A percentile compares a stretch with the other conserved stretches of the same genome.
Evolutionary conservation across 345 rosid genomes (phyloP).

Genomic region (Sisymbrium altissimum): DNA sequence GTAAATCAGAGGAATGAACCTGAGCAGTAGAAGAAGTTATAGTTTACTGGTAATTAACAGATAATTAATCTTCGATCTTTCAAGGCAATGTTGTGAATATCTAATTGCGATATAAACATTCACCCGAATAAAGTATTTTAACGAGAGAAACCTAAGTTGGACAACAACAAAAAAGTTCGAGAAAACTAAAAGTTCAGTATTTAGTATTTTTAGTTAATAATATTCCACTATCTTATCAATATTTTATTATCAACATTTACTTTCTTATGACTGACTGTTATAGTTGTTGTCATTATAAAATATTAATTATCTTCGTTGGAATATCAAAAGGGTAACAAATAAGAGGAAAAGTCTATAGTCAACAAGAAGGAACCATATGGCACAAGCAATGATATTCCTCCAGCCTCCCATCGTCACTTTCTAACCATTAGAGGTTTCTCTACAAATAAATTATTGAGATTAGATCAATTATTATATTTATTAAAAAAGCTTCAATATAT

Average conservation of each 20-base stretch:
- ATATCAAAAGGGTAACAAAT: conserved; percentile 8
- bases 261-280: neutral
- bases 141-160: too few relatives aligned
- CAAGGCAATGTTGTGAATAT: neutral
- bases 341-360: conserved; percentile 34
- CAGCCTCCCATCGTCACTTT: conserved; percentile 29
- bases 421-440: conserved; percentile 27
- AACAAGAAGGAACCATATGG: conserved; percentile 35
- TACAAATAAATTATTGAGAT: neutral
- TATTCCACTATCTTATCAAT: neutral
- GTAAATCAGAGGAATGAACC: neutral
- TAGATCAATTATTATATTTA: neutral
- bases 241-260: neutral
- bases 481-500: neutral
- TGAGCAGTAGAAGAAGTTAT: neutral
- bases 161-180: too few relatives aligned
- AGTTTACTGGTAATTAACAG: neutral
- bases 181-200: neutral
- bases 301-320: conserved; percentile 12
- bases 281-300: neutral
- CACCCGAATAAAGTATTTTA: neutral
- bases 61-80: neutral
- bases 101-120: neutral
- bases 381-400: conserved; percentile 37
- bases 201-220: neutral